Evolutionary conservation across 2,329 filamentous ascomycete species (phyloP).

Genomic region (Clathrospora elynae): DNA sequence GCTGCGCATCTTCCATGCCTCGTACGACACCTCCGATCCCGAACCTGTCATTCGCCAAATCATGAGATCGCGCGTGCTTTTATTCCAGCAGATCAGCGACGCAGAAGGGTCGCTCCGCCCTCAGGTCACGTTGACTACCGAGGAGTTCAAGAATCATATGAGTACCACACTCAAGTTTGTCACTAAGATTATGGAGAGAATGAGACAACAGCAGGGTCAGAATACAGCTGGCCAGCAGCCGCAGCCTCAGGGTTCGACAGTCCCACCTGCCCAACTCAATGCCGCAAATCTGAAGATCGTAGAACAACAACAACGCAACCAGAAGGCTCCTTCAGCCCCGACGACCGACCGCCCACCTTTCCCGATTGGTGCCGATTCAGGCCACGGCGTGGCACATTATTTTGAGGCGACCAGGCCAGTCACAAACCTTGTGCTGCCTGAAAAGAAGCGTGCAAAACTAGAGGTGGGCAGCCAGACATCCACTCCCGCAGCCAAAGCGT

Average conservation of each 20-base stretch:
- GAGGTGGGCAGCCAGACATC: constrained; percentile 49
- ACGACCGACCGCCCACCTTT: constrained; percentile 61
- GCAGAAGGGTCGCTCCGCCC: constrained; percentile 36
- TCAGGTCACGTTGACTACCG: constrained; percentile 35
- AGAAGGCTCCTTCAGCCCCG: constrained; percentile 56
- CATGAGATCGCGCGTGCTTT: constrained; percentile 29
- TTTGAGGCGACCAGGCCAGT: constrained; percentile 57
- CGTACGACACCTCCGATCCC: constrained; percentile 31
- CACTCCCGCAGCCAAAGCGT: constrained; percentile 49
- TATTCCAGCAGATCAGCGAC: constrained; percentile 39
- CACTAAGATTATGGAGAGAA: constrained; percentile 32
- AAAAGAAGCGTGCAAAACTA: constrained; percentile 61
- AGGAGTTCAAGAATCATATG: constrained; percentile 36
- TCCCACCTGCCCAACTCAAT: constrained; percentile 41
- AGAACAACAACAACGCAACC: constrained; percentile 56
- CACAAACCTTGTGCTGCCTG: constrained; percentile 63
- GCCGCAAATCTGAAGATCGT: constrained; percentile 47
- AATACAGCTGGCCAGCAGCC: constrained; percentile 23
- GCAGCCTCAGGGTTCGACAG: constrained; percentile 22
- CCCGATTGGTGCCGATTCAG: constrained; percentile 56
- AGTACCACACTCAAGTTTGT: constrained; percentile 36
- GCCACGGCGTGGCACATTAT: constrained; percentile 62
- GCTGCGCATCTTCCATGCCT: constrained; percentile 38
- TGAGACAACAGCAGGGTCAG: constrained; percentile 30
- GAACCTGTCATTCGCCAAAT: constrained; percentile 36